Conservation (phyloP, 495 filamentous ascomycete species). For the Penicillium riverlandense region DNA sequence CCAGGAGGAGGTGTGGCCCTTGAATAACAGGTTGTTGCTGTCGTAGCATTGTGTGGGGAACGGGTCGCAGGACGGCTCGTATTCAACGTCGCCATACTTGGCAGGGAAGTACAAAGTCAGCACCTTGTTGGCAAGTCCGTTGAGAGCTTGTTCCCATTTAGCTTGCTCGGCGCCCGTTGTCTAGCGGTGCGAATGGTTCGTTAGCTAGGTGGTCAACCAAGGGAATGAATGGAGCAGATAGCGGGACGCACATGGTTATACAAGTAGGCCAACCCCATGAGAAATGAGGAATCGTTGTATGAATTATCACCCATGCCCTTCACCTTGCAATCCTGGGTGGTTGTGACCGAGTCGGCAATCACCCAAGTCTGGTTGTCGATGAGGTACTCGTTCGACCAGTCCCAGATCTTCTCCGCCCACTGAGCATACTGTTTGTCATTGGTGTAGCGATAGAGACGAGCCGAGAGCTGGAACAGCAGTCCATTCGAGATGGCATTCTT, state of each 20-base stretch:
- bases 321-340: conserved; percentile 2
- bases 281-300: no score
- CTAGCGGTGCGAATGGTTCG: conserved; percentile 21
- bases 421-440: conserved; percentile 59
- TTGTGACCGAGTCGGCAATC: conserved; percentile 52
- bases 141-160: conserved; percentile 49
- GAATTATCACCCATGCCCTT: conserved; percentile 8
- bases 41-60: conserved; percentile 41
- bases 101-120: conserved; percentile 51
- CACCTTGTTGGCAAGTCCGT: conserved; percentile 49
- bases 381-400: conserved; percentile 53
- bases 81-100: conserved; percentile 45
- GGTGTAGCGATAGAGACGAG: conserved; percentile 66
- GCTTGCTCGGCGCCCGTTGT: conserved; percentile 13
- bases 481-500: conserved; percentile 65
- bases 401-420: conserved; percentile 63
- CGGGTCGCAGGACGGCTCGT: conserved; percentile 69
- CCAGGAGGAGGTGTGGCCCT: conserved; percentile 60
- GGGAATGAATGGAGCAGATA: no score
- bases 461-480: conserved; percentile 61
- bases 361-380: conserved; percentile 47
- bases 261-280: no score
- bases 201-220: no score
- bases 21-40: conserved; percentile 60
- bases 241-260: no score